Percentiles rank a stretch among this genome's conserved stretches.
Evolutionary conservation across 192 early-diverging fungal genomes (phyloP).

Genomic region (Dispira simplex): DNA sequence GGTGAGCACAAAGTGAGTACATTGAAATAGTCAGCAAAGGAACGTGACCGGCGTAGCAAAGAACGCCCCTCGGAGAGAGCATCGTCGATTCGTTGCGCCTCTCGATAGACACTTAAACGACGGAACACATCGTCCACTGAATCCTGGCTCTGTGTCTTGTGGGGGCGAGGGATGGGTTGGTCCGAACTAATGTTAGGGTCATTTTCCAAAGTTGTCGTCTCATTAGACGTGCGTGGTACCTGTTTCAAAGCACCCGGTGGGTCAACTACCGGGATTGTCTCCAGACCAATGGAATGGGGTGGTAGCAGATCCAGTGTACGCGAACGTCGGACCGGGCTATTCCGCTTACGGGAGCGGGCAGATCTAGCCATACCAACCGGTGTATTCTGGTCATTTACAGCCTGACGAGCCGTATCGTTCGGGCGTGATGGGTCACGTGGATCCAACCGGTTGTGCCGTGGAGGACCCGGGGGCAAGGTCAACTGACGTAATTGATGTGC

Average conservation of each 20-base stretch:
- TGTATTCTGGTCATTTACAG: too few relatives aligned
- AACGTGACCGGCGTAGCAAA: not conserved
- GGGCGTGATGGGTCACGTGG: not conserved
- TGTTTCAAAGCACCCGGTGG: not conserved
- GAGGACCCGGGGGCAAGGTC: not conserved
- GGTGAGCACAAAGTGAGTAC: not conserved
- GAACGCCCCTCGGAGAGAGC: not conserved
- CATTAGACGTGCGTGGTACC: not conserved
- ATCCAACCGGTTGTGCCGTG: not conserved
- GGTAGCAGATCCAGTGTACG: not conserved
- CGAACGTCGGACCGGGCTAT: not conserved
- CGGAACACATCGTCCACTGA: not conserved
- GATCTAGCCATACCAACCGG: too few relatives aligned
- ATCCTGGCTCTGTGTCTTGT: not conserved
- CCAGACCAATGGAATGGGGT: not conserved
- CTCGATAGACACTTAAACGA: constrained; percentile 1
- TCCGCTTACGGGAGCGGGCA: too few relatives aligned
- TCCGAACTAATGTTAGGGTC: not conserved
- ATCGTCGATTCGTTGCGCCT: not conserved
- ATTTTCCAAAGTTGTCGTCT: not conserved
- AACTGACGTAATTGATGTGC: not conserved
- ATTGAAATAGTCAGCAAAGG: constrained; percentile 6
- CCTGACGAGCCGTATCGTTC: not conserved
- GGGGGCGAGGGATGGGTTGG: constrained; percentile 3
- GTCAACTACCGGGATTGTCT: not conserved